These are phyloP conservation scores for Hamamelis virginiana DNA, from an alignment of 164 flowering plant genomes.

Conservation along the genomic window DNA sequence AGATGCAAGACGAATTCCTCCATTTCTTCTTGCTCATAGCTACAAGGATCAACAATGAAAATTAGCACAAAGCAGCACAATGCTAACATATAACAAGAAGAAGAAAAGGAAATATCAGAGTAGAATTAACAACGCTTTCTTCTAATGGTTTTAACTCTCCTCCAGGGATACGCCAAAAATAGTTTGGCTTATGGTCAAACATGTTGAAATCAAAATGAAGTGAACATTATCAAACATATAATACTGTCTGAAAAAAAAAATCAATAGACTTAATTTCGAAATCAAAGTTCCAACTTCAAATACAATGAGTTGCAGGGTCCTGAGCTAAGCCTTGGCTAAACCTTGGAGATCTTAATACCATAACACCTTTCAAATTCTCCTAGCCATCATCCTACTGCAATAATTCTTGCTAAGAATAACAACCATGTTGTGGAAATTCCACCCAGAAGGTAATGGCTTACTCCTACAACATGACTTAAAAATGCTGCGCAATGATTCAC, in stretches of 20 bases:
- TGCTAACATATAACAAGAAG: no score
- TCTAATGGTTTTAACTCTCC: no score
- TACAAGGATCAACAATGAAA: conserved; percentile 15
- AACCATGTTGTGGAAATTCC: conserved; percentile 6
- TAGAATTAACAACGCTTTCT: no score
- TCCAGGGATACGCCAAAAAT: no score
- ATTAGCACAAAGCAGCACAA: not conserved
- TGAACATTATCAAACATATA: no score
- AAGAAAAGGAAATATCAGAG: no score
- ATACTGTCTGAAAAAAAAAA: no score
- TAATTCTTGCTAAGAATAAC: not conserved
- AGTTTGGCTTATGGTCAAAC: no score
- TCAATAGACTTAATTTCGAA: no score
- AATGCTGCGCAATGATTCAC: no score
- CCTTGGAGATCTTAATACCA: not conserved
- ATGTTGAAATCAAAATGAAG: no score
- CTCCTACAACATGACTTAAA: not conserved
- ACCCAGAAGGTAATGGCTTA: conserved; percentile 9
- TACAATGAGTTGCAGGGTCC: not conserved
- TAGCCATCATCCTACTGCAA: not conserved
- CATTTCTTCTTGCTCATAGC: conserved; percentile 74
- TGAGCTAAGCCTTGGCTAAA: not conserved
- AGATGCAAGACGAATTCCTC: conserved; percentile 55
- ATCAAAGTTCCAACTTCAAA: not conserved
- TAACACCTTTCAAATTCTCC: not conserved